Conservation (phyloP, 192 early-diverging fungal species). For the Lunasporangiospora selenospora region DNA sequence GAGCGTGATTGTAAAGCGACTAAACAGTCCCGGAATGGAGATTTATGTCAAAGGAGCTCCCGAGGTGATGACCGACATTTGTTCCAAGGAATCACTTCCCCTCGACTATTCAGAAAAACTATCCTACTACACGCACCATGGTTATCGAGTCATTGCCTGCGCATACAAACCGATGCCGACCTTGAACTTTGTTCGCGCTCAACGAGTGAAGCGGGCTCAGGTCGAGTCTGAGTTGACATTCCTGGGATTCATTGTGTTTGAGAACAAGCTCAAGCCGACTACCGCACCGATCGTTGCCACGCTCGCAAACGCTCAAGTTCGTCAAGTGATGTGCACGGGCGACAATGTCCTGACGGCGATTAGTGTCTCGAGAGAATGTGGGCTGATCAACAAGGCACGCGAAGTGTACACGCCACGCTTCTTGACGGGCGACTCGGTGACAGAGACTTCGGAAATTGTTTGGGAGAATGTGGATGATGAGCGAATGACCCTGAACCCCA, state of each 20-base stretch:
- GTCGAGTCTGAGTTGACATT: constrained; percentile 88
- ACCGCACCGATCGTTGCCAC: constrained; percentile 80
- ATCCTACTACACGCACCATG: constrained; percentile 90
- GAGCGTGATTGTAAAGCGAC: constrained; percentile 86
- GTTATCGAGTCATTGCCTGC: constrained; percentile 96
- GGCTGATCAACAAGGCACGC: constrained; percentile 77
- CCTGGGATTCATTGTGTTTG: constrained; percentile 97
- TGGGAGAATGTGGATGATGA: constrained; percentile 74
- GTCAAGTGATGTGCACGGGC: constrained; percentile 98
- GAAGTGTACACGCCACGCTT: constrained; percentile 86
- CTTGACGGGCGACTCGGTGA: constrained; percentile 53
- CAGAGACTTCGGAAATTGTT: constrained; percentile 61
- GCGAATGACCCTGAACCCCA: constrained; percentile 47
- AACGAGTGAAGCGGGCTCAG: constrained; percentile 80
- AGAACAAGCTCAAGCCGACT: constrained; percentile 96
- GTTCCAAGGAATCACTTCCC: constrained; percentile 83
- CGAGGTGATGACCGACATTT: constrained; percentile 92
- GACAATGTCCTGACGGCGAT: constrained; percentile 98
- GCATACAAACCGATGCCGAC: constrained; percentile 79
- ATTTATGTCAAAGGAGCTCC: constrained; percentile 98
- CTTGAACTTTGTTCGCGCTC: constrained; percentile 76
- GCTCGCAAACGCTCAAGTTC: constrained; percentile 82
- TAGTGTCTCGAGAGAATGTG: constrained; percentile 93
- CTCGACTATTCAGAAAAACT: constrained; percentile 83
- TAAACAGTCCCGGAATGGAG: constrained; percentile 69